phyloP scores from a whole-genome alignment of 2,329 filamentous ascomycete genomes.

The Alternaria dauci region DNA sequence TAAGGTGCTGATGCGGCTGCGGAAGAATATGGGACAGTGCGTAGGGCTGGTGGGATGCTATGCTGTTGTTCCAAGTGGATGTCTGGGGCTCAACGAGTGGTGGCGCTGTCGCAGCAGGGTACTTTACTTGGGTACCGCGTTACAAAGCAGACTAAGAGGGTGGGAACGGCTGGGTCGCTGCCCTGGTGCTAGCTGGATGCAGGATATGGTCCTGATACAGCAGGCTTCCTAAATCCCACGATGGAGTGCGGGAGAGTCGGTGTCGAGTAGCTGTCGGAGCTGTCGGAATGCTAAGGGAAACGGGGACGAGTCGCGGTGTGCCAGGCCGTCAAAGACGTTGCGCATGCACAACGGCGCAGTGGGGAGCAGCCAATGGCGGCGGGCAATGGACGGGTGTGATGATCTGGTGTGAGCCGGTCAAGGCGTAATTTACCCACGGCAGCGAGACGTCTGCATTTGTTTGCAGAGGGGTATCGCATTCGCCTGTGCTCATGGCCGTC shows the following conservation, averaged over 20 bases:
- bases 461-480: neutral
- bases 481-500: neutral
- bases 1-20: conserved; percentile 43
- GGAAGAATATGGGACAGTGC: conserved; percentile 37
- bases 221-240: conserved; percentile 25
- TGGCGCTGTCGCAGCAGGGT: conserved; percentile 16
- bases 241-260: neutral
- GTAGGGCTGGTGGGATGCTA: conserved; percentile 37
- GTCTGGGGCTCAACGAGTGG: conserved; percentile 24
- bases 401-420: conserved; percentile 21
- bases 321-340: conserved; percentile 22
- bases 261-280: conserved; percentile 4
- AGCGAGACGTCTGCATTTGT: conserved; percentile 3
- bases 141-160: conserved; percentile 32
- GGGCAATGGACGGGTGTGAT: conserved; percentile 10
- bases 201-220: conserved; percentile 36
- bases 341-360: conserved; percentile 33
- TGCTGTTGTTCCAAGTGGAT: conserved; percentile 21
- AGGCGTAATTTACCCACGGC: conserved; percentile 19
- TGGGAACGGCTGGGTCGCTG: conserved; percentile 13
- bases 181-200: conserved; percentile 25
- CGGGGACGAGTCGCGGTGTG: neutral
- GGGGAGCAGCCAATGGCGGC: conserved; percentile 24
- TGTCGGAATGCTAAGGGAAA: neutral
- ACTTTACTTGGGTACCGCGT: conserved; percentile 24